These are phyloP conservation scores for Jaapia argillacea DNA, from an alignment of 768 basidiomycete genomes.

Conservation along the genomic window DNA sequence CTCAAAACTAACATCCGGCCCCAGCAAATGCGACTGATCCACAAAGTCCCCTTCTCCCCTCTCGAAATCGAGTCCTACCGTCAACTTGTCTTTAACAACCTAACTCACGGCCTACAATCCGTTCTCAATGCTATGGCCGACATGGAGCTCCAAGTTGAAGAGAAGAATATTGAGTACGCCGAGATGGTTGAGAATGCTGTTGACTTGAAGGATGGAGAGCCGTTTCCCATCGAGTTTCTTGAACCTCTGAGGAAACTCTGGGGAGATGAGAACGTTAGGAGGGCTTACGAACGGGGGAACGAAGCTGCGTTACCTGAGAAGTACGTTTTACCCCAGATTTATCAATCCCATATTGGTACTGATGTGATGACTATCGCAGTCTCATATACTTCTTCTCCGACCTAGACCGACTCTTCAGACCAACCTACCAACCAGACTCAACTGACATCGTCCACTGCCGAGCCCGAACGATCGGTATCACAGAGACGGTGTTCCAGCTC, in stretches of 20 bases:
- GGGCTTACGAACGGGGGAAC: conserved; percentile 74
- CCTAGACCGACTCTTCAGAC: conserved; percentile 71
- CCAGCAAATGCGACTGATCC: conserved; percentile 96
- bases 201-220: conserved; percentile 72
- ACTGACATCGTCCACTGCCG: conserved; percentile 85
- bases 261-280: conserved; percentile 65
- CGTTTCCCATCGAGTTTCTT: conserved; percentile 62
- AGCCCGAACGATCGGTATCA: conserved; percentile 86
- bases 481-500: conserved; percentile 76
- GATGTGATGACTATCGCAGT: conserved; percentile 24
- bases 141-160: conserved; percentile 66
- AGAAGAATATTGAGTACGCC: conserved; percentile 46
- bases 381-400: conserved; percentile 69
- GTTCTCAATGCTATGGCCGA: conserved; percentile 86
- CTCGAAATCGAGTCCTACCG: conserved; percentile 85
- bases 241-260: conserved; percentile 65
- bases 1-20: conserved; percentile 2
- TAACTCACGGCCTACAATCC: conserved; percentile 76
- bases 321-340: conserved; percentile 26
- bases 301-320: conserved; percentile 91
- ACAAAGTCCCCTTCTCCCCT: conserved; percentile 71
- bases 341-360: conserved; percentile 5
- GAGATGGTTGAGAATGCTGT: conserved; percentile 55
- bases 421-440: conserved; percentile 62
- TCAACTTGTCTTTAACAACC: conserved; percentile 88